Base-by-base conservation (phyloP, 768 basidiomycete genomes). In the Kwoniella botswanensis region DNA sequence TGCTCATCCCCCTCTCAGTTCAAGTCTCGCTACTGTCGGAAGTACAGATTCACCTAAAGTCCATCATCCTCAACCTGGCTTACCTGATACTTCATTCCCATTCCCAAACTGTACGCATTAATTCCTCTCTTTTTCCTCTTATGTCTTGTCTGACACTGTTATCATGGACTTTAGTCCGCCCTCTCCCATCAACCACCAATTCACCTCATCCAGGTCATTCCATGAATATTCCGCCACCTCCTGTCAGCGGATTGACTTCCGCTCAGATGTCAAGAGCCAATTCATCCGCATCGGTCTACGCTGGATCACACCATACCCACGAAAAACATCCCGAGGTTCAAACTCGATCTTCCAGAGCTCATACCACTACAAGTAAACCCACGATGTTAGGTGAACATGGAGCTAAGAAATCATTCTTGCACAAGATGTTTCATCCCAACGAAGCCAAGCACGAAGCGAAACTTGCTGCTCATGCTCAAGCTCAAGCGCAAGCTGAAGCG, bases 381-480 rank as follows among this genome's bases (percentile, higher is more conserved):
- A 64, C 69, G 13, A 81, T 82, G 74, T 68, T 81, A 17, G 76
- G 74, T 42, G 71, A 67, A 29, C 68, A 71, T 13, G 80, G 76
- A 15, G 77, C 76, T 59, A 82, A 82, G 78, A 82, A 82, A 71
- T 72, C 70, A 11, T 81, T 84, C 72, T 79, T 84, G 46, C 80
- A 82, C 59, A 79, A 78, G 61, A 83, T 83, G 80, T 79, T 83
- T 68, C 82, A 83, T 61, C 57, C 66, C n/a, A 70, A 72, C 26
- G 74, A 74, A 13, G 50, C 43, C 12, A 77, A 77, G 55, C 67
- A 74, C 50, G 66, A 73, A 12, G 68, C 71, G 10, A 67, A 65
- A n/a, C 52, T 68, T 21, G 67, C 67, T 18, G 52, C 65, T 58
- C 54, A 56, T 50, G 58, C 67, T 35, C 67, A 68, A 26, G 67